Evolutionary conservation across 1,284 basidiomycete species (phyloP).

Genomic region (Tremellales sp.): DNA sequence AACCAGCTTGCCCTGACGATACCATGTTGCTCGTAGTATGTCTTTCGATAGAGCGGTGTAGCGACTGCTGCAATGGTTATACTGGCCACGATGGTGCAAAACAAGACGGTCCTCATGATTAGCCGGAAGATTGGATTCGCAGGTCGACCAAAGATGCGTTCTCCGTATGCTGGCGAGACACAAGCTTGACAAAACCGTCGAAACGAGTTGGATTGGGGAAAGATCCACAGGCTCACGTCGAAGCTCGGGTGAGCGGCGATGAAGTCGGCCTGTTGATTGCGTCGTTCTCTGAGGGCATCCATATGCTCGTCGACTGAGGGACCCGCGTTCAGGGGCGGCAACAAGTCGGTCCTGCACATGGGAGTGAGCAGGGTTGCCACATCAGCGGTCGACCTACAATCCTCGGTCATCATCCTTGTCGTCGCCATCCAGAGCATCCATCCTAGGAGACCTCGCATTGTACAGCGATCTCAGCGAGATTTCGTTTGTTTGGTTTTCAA

Average conservation of each 20-base stretch:
- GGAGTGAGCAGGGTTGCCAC: background rate
- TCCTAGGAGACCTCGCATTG: slow-evolving; percentile 12
- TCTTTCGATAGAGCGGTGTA: slow-evolving; percentile 77
- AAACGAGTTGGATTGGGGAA: slow-evolving; percentile 73
- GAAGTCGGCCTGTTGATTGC: slow-evolving; percentile 80
- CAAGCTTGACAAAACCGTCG: slow-evolving; percentile 78
- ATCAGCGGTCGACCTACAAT: slow-evolving; percentile 22
- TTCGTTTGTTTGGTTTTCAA: slow-evolving; percentile 20
- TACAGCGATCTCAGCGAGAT: slow-evolving; percentile 14
- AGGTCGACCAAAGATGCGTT: slow-evolving; percentile 72
- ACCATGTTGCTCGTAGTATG: slow-evolving; percentile 65
- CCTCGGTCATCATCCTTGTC: slow-evolving; percentile 35
- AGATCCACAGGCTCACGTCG: slow-evolving; percentile 86
- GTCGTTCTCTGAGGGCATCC: slow-evolving; percentile 66
- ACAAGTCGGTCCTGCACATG: slow-evolving; percentile 36
- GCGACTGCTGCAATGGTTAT: slow-evolving; percentile 82
- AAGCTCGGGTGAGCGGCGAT: slow-evolving; percentile 86
- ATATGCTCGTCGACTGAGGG: slow-evolving; percentile 36
- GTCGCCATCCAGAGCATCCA: slow-evolving; percentile 27
- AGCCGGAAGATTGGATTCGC: slow-evolving; percentile 66
- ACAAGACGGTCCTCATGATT: slow-evolving; percentile 70
- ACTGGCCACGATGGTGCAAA: slow-evolving; percentile 75
- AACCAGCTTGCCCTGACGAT: slow-evolving; percentile 75
- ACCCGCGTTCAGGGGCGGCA: slow-evolving; percentile 37
- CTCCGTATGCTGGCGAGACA: slow-evolving; percentile 76